Percentiles rank a stretch among this genome's conserved stretches.
Evolutionary conservation across 176 grass and related monocot genomes (phyloP).

Genomic region (Pontederia paniculata): DNA sequence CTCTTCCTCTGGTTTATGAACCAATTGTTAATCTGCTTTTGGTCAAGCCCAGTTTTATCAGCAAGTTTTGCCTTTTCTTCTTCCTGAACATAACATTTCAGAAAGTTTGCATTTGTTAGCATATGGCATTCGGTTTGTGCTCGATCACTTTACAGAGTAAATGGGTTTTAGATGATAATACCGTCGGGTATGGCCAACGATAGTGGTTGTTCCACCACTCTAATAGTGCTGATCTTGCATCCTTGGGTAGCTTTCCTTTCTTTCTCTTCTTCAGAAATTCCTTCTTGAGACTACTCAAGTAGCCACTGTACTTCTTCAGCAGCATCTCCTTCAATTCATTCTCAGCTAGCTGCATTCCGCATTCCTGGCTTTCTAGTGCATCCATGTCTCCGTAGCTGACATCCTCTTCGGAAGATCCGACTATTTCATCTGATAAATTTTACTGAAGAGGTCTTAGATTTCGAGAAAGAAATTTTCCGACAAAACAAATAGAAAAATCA

Average conservation of each 20-base stretch:
- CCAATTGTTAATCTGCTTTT: slow-evolving; percentile 97
- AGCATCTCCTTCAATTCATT: slow-evolving; percentile 94
- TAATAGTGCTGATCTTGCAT: slow-evolving; percentile 49
- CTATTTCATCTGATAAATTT: slow-evolving; percentile 45
- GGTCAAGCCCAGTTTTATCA: slow-evolving; percentile 53
- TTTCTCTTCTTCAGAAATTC: slow-evolving; percentile 95
- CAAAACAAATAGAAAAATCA: too few relatives aligned
- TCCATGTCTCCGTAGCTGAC: slow-evolving; percentile 53
- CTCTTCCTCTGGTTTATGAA: slow-evolving; percentile 97
- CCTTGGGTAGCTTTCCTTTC: slow-evolving; percentile 87
- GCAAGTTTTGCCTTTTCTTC: slow-evolving; percentile 83
- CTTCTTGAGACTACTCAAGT: slow-evolving; percentile 62
- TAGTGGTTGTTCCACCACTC: slow-evolving; percentile 93
- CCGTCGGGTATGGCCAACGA: slow-evolving; percentile 89
- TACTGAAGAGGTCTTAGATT: background rate
- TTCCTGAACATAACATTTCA: slow-evolving; percentile 34
- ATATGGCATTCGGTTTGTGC: background rate
- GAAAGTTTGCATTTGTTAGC: background rate
- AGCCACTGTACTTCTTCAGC: slow-evolving; percentile 94
- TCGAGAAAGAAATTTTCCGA: too few relatives aligned
- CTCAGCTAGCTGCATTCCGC: slow-evolving; percentile 38
- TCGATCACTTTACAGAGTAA: background rate
- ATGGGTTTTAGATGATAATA: slow-evolving; percentile 6
- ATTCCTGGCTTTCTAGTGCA: slow-evolving; percentile 20
- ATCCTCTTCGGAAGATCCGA: slow-evolving; percentile 74